Base-by-base conservation (phyloP, 2,329 filamentous ascomycete genomes). In the Aureobasidium sp. region DNA sequence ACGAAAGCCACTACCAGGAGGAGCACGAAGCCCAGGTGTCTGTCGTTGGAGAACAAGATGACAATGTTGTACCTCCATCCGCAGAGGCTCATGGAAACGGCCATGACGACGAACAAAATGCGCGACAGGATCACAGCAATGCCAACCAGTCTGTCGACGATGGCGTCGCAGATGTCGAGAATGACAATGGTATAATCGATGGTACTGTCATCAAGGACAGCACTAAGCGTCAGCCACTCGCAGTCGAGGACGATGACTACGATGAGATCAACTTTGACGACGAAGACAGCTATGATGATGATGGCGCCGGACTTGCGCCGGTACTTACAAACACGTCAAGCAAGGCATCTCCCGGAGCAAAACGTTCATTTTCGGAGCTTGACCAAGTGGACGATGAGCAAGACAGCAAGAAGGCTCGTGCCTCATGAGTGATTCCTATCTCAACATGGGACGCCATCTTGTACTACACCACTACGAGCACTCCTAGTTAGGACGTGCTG, bases 271-370 rank as follows among this genome's bases (percentile, higher is more conserved):
- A 62, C 45, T 65, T 64, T 24, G 62, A 65, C 22, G 61, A 66
- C 8, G 67, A 69, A 47, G 67, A 67, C 17, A 62, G 65, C 33
- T 59, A 65, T 37, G 64, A 67, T 12, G 66, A 68, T 24, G 48
- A 62, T 8, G 66, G 68, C 24, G 54, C 52, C 35, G 37, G 14
- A 53, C 42, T 47, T 39, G 52, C 27, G 31, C 40, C 29, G n/a
- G 40, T 45, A 47, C 29, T 42, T 24, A 58, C 42, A 22, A 58
- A 58, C 14, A 29, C 48, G 17, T 61, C 58, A 56, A 53, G n/a
- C 42, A 63, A 60, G 53, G 47, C 44, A 39, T 61, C 50, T 9
- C 60, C 49, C 14, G 40, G 27, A 12, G 31, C 24, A 17, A 60
- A 56, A 42, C 47, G 45, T n/a, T 57, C 47, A 12, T 52, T 37